Evolutionary conservation across 2,329 filamentous ascomycete genomes (phyloP), one percentile per base, ranked within the genome.

Genomic region (Penicillium sp.): DNA sequence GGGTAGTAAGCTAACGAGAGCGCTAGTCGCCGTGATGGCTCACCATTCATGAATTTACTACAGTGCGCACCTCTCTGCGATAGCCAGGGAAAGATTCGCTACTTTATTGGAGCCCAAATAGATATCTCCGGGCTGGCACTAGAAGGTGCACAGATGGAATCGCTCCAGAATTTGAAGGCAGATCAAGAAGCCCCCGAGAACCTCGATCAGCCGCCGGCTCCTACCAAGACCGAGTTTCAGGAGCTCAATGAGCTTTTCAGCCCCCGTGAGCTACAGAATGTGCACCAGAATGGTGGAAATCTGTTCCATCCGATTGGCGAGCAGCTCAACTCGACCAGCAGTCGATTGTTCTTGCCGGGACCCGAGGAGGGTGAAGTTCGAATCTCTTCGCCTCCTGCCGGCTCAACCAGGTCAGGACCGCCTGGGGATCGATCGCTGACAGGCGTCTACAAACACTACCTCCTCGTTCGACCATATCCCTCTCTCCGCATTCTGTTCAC

Each of bases 41-140:
- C 80, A 1, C 81, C 81, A 0, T 86, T 87, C 54, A 80, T 86
- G 73, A 87, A 86, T 45, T 69, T 87, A 2, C 68, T 86, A 13
- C 84, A 85, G 78, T 74, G 77, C 11, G 79, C 82, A 1, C 83
- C 82, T 0, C 65, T 87, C 0, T 75, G 79, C 45, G 83, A 87
- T 52, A 81, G 75, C 25, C 73, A 76, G 8, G 83, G 82, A 2
- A 69, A 71, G 0, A 70, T 84, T 1, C 73, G 81, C 12, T 86
- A 86, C 55, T 79, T 78, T 53, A 77, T 87, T 37, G 82, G 83
- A 26, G 82, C 81, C 0, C 82, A 86, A 55, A 75, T 85, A 16
- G 83, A 86, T 46, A 72, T 86, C 9, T 82, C 78, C 1, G 79
- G 80, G 2, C 69, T 86, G 0, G 76, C 77, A 14, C 82, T 80